phyloP scores from a whole-genome alignment of 164 flowering plant species.

The Euptelea pleiosperma region DNA sequence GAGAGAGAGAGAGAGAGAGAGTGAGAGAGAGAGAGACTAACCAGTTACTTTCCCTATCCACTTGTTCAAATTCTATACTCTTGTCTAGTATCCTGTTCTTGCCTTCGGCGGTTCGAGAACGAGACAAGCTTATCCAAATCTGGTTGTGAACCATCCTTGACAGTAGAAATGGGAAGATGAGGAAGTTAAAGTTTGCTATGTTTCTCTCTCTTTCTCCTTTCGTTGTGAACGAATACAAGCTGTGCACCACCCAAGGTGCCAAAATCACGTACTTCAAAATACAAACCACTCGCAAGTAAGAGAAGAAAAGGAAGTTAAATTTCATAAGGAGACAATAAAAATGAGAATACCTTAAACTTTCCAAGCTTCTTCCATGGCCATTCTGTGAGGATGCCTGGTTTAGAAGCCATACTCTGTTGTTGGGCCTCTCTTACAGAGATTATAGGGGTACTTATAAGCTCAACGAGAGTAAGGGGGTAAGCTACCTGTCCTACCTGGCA shows the following conservation, averaged over 20 bases:
- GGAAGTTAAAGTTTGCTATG: conserved; percentile 14
- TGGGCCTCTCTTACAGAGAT: too few species aligned
- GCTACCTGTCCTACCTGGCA: too few species aligned
- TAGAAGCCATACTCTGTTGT: conserved; percentile 44
- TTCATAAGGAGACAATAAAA: too few species aligned
- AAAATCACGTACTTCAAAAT: conserved; percentile 42
- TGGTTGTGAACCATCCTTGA: conserved; percentile 52
- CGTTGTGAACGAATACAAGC: conserved; percentile 23
- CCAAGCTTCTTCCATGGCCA: conserved; percentile 64
- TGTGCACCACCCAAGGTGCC: conserved; percentile 44
- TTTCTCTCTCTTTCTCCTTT: conserved; percentile 32
- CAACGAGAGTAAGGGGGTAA: too few species aligned
- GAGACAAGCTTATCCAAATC: conserved; percentile 53
- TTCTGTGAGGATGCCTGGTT: conserved; percentile 46
- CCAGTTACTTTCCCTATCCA: conserved; percentile 12
- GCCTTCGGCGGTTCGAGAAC: conserved; percentile 50
- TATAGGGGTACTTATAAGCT: too few species aligned
- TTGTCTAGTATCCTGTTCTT: conserved; percentile 12
- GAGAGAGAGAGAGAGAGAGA: too few species aligned
- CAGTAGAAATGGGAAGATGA: conserved; percentile 38
- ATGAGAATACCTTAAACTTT: conserved; percentile 43
- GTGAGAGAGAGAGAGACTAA: too few species aligned
- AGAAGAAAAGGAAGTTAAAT: too few species aligned
- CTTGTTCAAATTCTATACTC: conserved; percentile 11
- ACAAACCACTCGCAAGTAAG: too few species aligned